A percentile compares a stretch with the other conserved stretches of the same genome.
Evolutionary conservation across 2,329 filamentous ascomycete genomes (phyloP).

Genomic region (Lomentospora prolificans): DNA sequence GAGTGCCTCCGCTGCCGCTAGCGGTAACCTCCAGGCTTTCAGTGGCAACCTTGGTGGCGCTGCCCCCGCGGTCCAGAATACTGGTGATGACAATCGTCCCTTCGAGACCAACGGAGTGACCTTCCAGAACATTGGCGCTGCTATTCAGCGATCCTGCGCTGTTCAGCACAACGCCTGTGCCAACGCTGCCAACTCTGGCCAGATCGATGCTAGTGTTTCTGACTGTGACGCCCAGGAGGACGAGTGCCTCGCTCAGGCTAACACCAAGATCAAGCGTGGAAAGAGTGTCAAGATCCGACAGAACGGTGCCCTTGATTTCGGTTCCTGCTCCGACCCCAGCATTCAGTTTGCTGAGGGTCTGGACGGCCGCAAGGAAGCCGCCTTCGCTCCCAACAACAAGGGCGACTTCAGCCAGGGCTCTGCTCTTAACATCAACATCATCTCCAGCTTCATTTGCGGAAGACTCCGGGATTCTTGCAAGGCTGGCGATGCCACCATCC

Average conservation of each 20-base stretch:
- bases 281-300: constrained; percentile 1
- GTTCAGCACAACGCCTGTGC: constrained; percentile 40
- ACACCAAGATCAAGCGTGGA: constrained; percentile 13
- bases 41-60: constrained; percentile 31
- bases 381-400: constrained; percentile 27
- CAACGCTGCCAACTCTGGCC: constrained; percentile 34
- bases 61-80: constrained; percentile 28
- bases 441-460: constrained; percentile 36
- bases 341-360: constrained; percentile 37
- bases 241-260: constrained; percentile 21
- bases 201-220: constrained; percentile 21
- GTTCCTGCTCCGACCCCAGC: constrained; percentile 34
- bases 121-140: constrained; percentile 37
- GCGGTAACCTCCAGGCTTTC: constrained; percentile 33
- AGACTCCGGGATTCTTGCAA: constrained; percentile 22
- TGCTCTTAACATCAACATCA: constrained; percentile 26
- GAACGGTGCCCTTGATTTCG: constrained; percentile 26
- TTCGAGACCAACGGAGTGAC: constrained; percentile 44
- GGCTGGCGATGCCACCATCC: constrained; percentile 12
- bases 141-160: constrained; percentile 36
- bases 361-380: constrained; percentile 33
- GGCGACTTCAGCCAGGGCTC: constrained; percentile 42
- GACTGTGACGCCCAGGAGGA: constrained; percentile 33
- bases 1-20: constrained; percentile 6
- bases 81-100: constrained; percentile 25